Evolutionary conservation across 495 filamentous ascomycete genomes (phyloP), one percentile per base, ranked within the genome.

Genomic region (Thermothielavioides terrestris): DNA sequence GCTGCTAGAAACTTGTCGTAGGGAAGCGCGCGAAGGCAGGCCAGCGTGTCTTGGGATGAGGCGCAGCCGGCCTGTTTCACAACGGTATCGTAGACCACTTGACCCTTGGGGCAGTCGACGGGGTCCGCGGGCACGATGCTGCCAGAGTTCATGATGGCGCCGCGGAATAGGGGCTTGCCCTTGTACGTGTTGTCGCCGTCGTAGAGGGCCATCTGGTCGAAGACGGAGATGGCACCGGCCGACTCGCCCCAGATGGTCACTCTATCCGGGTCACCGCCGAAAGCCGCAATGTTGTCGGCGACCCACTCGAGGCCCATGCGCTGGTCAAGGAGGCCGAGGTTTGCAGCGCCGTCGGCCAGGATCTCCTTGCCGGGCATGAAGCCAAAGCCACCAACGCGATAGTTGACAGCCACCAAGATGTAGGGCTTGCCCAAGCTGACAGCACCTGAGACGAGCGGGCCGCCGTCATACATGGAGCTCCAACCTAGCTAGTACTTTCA

Each of bases 221-320:
- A 76, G 17, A 88, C 83, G 6, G 81, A 85, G 52, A 85, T 86
- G 12, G 80, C 71, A 4, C 85, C 86, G 1, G 85, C 84, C 2
- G 79, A 84, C 58, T 86, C 81, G 34, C 83, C 85, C 77, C 82
- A 86, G 45, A 87, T 82, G 15, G 82, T 86, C 12, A 87, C 84
- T 50, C 74, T 77, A 15, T 66, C 59, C 4, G 81, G 73, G 57
- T 87, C 78, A 27, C 84, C 84, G 39, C 84, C 84, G 47, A 88
- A 88, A 1, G 68, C 75, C 31, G 65, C 74, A 42, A 86, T 84
- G 55, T 86, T 86, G 51, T 78, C 74, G 25, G 77, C 71, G 0
- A 85, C 74, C 75, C 79, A 84, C 53, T 82, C 73, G 15, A 84
- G 71, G 4, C 74, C 80, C 60, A 84, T 71, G 20, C 80, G 74